Percentiles rank a stretch among this genome's conserved stretches.
Conservation (phyloP, 2,329 filamentous ascomycete genomes). For the Penicillium freii region DNA sequence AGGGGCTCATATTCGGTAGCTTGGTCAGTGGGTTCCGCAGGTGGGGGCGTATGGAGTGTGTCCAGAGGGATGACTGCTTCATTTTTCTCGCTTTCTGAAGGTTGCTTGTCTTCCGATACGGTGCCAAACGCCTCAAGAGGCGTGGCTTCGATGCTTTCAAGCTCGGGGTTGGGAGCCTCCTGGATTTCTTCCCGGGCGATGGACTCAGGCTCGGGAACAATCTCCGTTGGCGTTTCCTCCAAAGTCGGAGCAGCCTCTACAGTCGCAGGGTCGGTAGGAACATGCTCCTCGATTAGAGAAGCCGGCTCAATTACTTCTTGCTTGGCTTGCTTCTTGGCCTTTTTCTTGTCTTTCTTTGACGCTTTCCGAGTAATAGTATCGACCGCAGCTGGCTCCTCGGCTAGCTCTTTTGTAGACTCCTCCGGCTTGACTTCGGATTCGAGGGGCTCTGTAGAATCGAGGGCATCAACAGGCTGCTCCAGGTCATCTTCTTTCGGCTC, state of each 20-base stretch:
- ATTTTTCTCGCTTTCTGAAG: background rate
- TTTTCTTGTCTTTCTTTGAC: conserved; percentile 41
- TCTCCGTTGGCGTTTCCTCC: background rate
- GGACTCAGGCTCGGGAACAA: background rate
- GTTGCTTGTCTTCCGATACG: background rate
- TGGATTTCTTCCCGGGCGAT: background rate
- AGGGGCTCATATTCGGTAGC: background rate
- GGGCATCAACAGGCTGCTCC: background rate
- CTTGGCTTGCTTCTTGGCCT: conserved; percentile 30
- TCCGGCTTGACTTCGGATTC: conserved; percentile 7
- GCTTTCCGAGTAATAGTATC: conserved; percentile 24
- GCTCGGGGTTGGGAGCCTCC: background rate
- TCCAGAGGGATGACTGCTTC: background rate
- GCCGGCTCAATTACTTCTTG: conserved; percentile 9
- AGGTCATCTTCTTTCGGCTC: background rate
- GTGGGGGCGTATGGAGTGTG: background rate
- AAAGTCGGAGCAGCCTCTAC: background rate
- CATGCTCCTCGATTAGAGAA: background rate
- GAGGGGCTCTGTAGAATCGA: background rate
- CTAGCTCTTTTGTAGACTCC: conserved; percentile 5
- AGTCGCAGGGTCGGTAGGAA: background rate
- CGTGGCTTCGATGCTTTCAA: background rate
- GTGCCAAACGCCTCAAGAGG: background rate
- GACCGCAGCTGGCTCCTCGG: conserved; percentile 14
- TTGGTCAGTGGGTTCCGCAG: background rate